phyloP scores from a whole-genome alignment of 108 stramenopile genomes.

The Cyclotella kingstonii region DNA sequence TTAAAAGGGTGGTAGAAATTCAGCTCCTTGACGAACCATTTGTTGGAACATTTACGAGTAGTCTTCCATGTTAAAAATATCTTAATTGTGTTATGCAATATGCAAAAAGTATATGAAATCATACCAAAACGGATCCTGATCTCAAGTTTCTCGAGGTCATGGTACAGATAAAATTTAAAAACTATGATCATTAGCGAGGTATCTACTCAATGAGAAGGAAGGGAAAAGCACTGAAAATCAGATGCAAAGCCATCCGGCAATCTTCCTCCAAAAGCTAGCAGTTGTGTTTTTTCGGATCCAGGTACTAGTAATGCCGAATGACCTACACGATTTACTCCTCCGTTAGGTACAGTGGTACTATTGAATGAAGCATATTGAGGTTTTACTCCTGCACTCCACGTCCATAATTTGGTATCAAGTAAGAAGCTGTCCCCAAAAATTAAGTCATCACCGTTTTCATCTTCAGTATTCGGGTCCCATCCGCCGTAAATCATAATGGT shows the following conservation, averaged over 20 bases:
- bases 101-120: too few relatives aligned
- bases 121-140: too few relatives aligned
- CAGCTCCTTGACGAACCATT: too few relatives aligned
- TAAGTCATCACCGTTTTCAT: slow-evolving; percentile 53
- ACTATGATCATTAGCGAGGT: not conserved
- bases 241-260: slow-evolving; percentile 62
- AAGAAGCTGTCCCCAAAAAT: slow-evolving; percentile 75
- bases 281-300: slow-evolving; percentile 45
- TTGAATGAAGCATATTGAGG: slow-evolving; percentile 26
- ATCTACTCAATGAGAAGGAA: not conserved
- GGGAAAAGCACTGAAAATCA: slow-evolving; percentile 58
- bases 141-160: too few relatives aligned
- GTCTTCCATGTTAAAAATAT: too few relatives aligned
- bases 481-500: slow-evolving; percentile 85
- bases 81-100: too few relatives aligned
- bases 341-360: slow-evolving; percentile 35
- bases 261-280: slow-evolving; percentile 73
- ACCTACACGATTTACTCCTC: slow-evolving; percentile 62
- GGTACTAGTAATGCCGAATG: slow-evolving; percentile 58
- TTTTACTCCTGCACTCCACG: slow-evolving; percentile 65
- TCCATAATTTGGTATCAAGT: slow-evolving; percentile 73
- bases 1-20: too few relatives aligned
- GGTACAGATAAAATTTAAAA: too few relatives aligned
- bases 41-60: too few relatives aligned
- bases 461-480: slow-evolving; percentile 84